Evolutionary conservation across 2,329 filamentous ascomycete genomes (phyloP), one percentile per base, ranked within the genome.

Genomic region (Epichloe aotearoae): DNA sequence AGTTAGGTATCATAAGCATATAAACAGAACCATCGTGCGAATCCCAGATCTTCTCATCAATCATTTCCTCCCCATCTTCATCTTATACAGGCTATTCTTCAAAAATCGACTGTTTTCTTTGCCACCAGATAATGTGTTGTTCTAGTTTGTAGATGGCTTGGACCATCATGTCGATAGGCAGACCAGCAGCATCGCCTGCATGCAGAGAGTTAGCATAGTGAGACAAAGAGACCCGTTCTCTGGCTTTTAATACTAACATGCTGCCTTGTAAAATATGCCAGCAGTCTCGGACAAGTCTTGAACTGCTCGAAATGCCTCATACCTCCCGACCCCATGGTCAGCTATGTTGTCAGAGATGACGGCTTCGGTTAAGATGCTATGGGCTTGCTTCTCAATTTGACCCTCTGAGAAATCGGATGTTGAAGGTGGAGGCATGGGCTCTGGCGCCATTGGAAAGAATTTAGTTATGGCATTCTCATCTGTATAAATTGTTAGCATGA

Each of bases 101-200:
- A n/a, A 45, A 14, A 14, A 11, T 37, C 4, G 39, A n/a, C 40
- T 37, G 46, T 14, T 50, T 53, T 33, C 50, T 58, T 46, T 69
- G 67, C 67, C 66, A 69, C 19, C 52, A 49, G 1, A 64, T 51
- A n/a, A 70, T 61, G 10, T 58, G 58, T 17, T 61, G 61, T 49
- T 71, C 69, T 34, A 69, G 53, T 61, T 64, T 68, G 53, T 69
- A 68, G 7, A 70, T 64, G 26, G 66, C 66, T 26, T 62, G 58
- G 3, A 67, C 59, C 15, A 64, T 55, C 34, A 64, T 62, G 5
- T 64, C 59, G 4, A 69, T 55, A 4, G 67, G 60, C 8, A 68
- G 51, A 4, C 66, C 68, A 8, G 63, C 58, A n/a, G 58, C 53
- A 8, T 61, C 58, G 33, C 61, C 67, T 65, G 42, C 20, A 33